These are phyloP conservation scores for Nepenthes alata DNA, from an alignment of 179 eudicot genomes.

Conservation along the genomic window DNA sequence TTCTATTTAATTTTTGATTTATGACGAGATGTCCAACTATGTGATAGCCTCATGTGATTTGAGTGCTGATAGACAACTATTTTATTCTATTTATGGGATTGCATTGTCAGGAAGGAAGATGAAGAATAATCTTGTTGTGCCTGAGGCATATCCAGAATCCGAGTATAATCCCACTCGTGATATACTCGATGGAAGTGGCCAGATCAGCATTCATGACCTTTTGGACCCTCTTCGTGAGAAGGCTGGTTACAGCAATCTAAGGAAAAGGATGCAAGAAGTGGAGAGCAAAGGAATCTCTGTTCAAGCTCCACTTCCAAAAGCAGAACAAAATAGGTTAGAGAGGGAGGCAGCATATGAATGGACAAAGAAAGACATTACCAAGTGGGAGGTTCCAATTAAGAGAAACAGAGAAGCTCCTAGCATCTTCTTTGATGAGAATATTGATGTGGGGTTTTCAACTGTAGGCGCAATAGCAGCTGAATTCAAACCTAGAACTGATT, in stretches of 20 bases:
- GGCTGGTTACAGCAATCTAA: slow-evolving; percentile 44
- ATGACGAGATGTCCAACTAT: too few species aligned
- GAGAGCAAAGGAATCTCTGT: slow-evolving; percentile 39
- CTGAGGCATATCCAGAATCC: slow-evolving; percentile 86
- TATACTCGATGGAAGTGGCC: slow-evolving; percentile 54
- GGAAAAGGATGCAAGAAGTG: slow-evolving; percentile 34
- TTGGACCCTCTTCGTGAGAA: slow-evolving; percentile 56
- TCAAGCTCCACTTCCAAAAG: slow-evolving; percentile 69
- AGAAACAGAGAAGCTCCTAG: slow-evolving; percentile 81
- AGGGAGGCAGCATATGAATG: slow-evolving; percentile 49
- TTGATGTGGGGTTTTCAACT: slow-evolving; percentile 50
- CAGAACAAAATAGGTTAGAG: slow-evolving; percentile 55
- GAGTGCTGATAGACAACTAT: too few species aligned
- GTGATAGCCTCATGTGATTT: too few species aligned
- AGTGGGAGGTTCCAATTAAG: slow-evolving; percentile 69
- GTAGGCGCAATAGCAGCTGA: slow-evolving; percentile 90
- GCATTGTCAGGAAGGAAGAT: slow-evolving; percentile 49
- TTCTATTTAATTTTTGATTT: too few species aligned
- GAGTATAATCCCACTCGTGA: slow-evolving; percentile 75
- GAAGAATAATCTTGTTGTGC: slow-evolving; percentile 31
- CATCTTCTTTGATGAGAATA: slow-evolving; percentile 48
- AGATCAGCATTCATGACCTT: slow-evolving; percentile 64
- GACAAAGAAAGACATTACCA: slow-evolving; percentile 48
- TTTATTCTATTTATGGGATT: background rate
- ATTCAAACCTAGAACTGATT: slow-evolving; percentile 74